These are phyloP conservation scores for Magnaporthiopsis incrustans DNA, from an alignment of 2,329 filamentous ascomycete genomes.

Conservation along the genomic window DNA sequence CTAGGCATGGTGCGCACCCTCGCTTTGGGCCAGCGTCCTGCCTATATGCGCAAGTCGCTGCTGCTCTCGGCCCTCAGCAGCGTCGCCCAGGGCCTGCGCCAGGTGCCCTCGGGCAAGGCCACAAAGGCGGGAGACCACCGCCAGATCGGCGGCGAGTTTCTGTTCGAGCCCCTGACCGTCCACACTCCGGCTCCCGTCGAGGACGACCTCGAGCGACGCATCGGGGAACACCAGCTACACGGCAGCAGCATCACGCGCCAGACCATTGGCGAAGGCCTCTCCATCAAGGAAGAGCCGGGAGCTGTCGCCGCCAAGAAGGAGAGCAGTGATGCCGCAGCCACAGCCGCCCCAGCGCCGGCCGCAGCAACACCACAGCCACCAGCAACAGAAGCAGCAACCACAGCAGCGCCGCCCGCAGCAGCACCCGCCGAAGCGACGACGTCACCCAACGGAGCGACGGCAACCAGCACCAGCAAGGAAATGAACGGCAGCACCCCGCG, in stretches of 20 bases:
- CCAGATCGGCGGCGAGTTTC: conserved; percentile 70
- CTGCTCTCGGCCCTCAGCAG: conserved; percentile 40
- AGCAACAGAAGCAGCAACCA: not conserved
- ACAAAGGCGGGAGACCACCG: conserved; percentile 56
- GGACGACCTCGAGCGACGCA: conserved; percentile 22
- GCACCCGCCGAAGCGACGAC: not conserved
- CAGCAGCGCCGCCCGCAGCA: not conserved
- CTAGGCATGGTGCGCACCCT: conserved; percentile 63
- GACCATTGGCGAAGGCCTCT: conserved; percentile 9
- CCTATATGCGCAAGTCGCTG: conserved; percentile 54
- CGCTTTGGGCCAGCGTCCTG: conserved; percentile 49
- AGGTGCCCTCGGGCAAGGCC: conserved; percentile 48
- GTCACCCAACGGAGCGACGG: not conserved
- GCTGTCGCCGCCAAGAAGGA: not conserved
- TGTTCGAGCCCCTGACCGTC: conserved; percentile 55
- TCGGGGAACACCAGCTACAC: conserved; percentile 12
- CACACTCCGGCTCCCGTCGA: conserved; percentile 25
- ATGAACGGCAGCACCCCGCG: not conserved
- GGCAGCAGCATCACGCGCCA: conserved; percentile 6
- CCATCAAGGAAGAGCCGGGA: conserved; percentile 2
- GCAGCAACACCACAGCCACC: not conserved
- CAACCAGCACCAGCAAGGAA: not conserved
- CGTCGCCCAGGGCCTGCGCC: conserved; percentile 51
- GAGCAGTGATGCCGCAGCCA: not conserved
- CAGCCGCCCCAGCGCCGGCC: conserved; percentile 2